These are phyloP conservation scores for Cyanodermella asteris DNA, from an alignment of 2,329 filamentous ascomycete genomes.

Conservation along the genomic window DNA sequence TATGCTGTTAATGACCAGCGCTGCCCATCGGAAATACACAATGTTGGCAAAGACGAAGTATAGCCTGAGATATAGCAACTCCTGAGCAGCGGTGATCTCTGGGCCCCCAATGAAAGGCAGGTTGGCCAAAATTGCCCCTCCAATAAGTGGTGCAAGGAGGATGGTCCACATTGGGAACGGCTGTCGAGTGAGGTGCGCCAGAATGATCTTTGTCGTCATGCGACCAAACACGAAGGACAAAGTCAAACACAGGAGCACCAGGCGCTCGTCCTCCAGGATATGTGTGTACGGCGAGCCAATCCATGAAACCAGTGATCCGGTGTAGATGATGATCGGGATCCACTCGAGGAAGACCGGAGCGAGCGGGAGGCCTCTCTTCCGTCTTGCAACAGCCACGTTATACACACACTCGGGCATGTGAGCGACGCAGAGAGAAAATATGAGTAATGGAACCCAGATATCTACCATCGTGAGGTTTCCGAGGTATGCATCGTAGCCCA, in stretches of 20 bases:
- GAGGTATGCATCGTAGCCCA: conserved; percentile 42
- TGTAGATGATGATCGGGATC: conserved; percentile 75
- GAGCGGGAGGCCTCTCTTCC: conserved; percentile 48
- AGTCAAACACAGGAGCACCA: conserved; percentile 78
- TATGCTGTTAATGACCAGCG: conserved; percentile 73
- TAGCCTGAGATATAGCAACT: conserved; percentile 60
- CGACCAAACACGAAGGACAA: conserved; percentile 95
- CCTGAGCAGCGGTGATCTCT: conserved; percentile 39
- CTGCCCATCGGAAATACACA: conserved; percentile 88
- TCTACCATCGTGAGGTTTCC: conserved; percentile 60
- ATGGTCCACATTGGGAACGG: conserved; percentile 95
- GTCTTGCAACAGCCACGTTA: conserved; percentile 63
- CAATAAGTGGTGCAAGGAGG: conserved; percentile 67
- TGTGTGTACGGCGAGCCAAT: conserved; percentile 74
- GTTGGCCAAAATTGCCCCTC: conserved; percentile 65
- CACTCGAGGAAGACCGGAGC: conserved; percentile 78
- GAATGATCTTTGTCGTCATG: conserved; percentile 97
- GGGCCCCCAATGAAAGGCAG: conserved; percentile 55
- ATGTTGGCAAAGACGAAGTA: conserved; percentile 67
- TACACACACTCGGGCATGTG: conserved; percentile 79
- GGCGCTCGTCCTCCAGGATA: conserved; percentile 60
- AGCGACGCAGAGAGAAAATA: conserved; percentile 40
- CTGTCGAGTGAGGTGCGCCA: conserved; percentile 80
- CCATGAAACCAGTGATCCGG: conserved; percentile 55
- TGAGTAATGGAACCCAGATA: conserved; percentile 52